Evolutionary conservation across 306 rosid species (phyloP).

Genomic region (Glycine latifolia): DNA sequence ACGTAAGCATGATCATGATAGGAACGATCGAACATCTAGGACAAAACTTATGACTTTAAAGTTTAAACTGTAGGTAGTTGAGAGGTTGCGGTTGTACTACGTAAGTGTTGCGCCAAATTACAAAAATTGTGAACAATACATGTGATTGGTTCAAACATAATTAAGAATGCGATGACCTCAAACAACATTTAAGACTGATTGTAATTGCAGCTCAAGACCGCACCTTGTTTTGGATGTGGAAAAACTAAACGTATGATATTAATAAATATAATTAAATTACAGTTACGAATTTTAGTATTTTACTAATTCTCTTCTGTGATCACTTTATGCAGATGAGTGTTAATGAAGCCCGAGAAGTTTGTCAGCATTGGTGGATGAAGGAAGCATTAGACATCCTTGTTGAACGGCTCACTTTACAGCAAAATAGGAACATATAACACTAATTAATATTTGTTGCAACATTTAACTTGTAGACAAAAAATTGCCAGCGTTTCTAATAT

Average conservation of each 20-base stretch:
- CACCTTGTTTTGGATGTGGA: neutral
- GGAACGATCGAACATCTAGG: neutral
- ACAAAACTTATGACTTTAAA: neutral
- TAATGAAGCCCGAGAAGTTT: constrained; percentile 76
- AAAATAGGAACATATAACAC: constrained; percentile 29
- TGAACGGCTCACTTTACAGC: constrained; percentile 52
- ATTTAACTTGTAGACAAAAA: constrained; percentile 24
- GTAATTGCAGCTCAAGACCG: neutral
- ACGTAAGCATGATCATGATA: neutral
- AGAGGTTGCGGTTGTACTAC: neutral
- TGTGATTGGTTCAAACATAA: neutral
- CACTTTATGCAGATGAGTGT: constrained; percentile 66
- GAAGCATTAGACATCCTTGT: constrained; percentile 91
- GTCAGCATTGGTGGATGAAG: constrained; percentile 99
- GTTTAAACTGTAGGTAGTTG: neutral
- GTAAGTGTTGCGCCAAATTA: neutral
- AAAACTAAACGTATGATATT: neutral
- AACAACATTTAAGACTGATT: neutral
- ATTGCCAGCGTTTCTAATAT: neutral
- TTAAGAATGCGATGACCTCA: neutral
- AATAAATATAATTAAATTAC: neutral
- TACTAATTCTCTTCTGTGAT: neutral
- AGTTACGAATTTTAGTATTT: neutral
- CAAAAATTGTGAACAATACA: neutral
- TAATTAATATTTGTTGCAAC: neutral